Conservation (phyloP, 441 rosid species). For the Geranium incanum region DNA sequence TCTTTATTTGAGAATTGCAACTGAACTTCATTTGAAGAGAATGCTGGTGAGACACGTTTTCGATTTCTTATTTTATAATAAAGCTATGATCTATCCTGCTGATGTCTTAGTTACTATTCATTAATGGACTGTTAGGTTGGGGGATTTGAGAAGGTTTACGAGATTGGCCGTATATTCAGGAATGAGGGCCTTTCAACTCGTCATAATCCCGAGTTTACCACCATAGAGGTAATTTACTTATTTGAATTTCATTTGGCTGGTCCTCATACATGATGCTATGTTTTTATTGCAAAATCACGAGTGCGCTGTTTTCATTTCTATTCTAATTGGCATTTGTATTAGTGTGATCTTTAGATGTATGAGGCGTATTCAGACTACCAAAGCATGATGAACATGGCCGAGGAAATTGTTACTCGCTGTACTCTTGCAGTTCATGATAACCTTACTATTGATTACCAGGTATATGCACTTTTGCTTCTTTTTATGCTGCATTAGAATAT, state of each 20-base stretch:
- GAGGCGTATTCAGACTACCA: slow-evolving; percentile 95
- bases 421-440: slow-evolving; percentile 73
- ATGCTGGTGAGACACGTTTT: slow-evolving; percentile 58
- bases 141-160: slow-evolving; percentile 93
- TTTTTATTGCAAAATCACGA: not conserved
- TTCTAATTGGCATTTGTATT: slow-evolving; percentile 24
- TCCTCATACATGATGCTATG: slow-evolving; percentile 13
- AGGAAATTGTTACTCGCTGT: slow-evolving; percentile 73
- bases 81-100: not conserved
- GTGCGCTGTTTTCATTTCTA: slow-evolving; percentile 3
- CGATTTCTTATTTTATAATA: not conserved
- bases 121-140: slow-evolving; percentile 52
- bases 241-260: slow-evolving; percentile 14
- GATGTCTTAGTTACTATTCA: slow-evolving; percentile 2
- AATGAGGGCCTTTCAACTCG: slow-evolving; percentile 95
- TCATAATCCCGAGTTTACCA: slow-evolving; percentile 98
- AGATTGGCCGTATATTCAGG: slow-evolving; percentile 91
- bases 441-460: slow-evolving; percentile 80
- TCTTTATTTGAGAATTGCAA: not conserved
- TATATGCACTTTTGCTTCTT: slow-evolving; percentile 20
- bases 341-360: slow-evolving; percentile 62
- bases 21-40: slow-evolving; percentile 72
- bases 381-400: slow-evolving; percentile 89
- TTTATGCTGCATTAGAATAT: not conserved
- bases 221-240: slow-evolving; percentile 64